These are phyloP conservation scores for Sporisorium scitamineum DNA, from an alignment of 1,284 basidiomycete species.

Conservation along the genomic window DNA sequence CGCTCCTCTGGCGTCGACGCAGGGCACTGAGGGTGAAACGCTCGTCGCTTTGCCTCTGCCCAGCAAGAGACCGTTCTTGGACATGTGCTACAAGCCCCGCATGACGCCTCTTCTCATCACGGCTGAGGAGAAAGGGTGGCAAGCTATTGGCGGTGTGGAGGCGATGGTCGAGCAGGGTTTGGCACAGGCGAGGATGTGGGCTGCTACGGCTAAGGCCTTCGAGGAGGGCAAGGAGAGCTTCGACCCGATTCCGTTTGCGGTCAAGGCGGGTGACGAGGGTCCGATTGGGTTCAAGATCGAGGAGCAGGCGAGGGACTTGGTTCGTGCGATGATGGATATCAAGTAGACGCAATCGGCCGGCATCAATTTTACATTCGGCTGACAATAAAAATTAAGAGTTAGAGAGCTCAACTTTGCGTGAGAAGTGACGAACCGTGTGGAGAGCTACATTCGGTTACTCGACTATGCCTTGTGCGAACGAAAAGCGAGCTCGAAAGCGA, in stretches of 20 bases:
- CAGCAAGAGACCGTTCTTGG: constrained; percentile 62
- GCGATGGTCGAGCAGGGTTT: constrained; percentile 70
- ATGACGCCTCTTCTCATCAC: constrained; percentile 63
- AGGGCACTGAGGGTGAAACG: neutral
- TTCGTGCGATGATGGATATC: constrained; percentile 43
- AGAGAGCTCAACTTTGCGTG: neutral
- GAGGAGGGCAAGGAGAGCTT: constrained; percentile 21
- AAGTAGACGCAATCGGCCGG: constrained; percentile 4
- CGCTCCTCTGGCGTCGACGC: neutral
- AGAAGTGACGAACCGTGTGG: too few relatives aligned
- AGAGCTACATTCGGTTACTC: too few relatives aligned
- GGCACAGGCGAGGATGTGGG: constrained; percentile 68
- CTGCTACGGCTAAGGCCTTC: constrained; percentile 43
- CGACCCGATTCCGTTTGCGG: constrained; percentile 45
- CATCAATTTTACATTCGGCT: too few relatives aligned
- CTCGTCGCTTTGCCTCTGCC: constrained; percentile 49
- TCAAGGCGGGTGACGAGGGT: constrained; percentile 44
- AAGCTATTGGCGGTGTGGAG: constrained; percentile 63
- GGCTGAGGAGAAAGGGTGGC: constrained; percentile 60
- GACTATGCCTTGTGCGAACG: too few relatives aligned
- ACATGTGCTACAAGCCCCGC: constrained; percentile 70
- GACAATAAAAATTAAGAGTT: too few relatives aligned
- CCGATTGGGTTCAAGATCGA: constrained; percentile 46
- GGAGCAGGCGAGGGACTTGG: constrained; percentile 39
- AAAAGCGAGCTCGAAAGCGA: too few relatives aligned